Evolutionary conservation across 176 grass and related monocot species (phyloP).

Genomic region (Dactylis glomerata): DNA sequence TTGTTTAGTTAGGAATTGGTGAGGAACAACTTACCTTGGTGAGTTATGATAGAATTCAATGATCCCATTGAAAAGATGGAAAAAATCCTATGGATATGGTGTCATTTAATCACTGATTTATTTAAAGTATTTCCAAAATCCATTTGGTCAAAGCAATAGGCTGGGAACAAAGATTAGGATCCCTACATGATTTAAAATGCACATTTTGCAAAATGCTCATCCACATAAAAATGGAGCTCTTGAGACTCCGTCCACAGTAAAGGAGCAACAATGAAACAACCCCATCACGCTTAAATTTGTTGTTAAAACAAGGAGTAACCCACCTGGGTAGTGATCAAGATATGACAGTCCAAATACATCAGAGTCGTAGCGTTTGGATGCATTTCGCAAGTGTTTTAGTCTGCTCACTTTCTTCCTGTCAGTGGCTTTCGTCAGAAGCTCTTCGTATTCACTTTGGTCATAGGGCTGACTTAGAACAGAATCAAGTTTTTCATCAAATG

Average conservation of each 20-base stretch:
- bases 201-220: neutral
- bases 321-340: conserved; percentile 68
- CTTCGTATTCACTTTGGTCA: conserved; percentile 59
- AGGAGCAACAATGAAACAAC: neutral
- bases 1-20: neutral
- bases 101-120: neutral
- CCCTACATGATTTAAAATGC: neutral
- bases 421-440: conserved; percentile 51
- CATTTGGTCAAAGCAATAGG: neutral
- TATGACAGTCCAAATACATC: conserved; percentile 41
- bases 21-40: neutral
- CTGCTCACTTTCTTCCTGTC: conserved; percentile 47
- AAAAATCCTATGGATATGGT: neutral
- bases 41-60: neutral
- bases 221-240: neutral
- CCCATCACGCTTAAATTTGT: neutral
- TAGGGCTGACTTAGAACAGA: conserved; percentile 47
- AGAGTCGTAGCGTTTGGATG: conserved; percentile 53
- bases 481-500: conserved; percentile 65
- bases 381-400: conserved; percentile 49
- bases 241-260: neutral
- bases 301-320: neutral
- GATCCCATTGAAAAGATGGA: neutral
- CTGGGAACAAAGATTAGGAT: neutral
- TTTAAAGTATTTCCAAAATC: neutral